Percentiles rank a stretch among this genome's conserved stretches.
Evolutionary conservation across 2,329 filamentous ascomycete genomes (phyloP).

Genomic region (Trichoderma arundinaceum): DNA sequence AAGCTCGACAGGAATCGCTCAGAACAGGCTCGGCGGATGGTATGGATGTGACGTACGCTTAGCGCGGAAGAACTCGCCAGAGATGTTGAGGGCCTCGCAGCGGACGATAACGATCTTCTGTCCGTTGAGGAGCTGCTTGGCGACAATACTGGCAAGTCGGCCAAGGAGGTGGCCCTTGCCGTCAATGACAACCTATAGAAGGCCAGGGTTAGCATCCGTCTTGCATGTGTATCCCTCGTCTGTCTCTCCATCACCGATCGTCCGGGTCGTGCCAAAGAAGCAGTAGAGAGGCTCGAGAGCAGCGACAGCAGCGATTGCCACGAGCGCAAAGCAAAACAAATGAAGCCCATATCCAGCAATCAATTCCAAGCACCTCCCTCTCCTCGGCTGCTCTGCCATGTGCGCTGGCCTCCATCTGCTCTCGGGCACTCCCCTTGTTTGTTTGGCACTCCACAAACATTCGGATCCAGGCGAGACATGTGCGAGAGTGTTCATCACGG

Average conservation of each 20-base stretch:
- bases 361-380: slow-evolving; percentile 14
- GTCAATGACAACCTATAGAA: slow-evolving; percentile 89
- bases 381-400: neutral
- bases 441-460: slow-evolving; percentile 22
- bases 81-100: slow-evolving; percentile 99
- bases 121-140: slow-evolving; percentile 98
- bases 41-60: slow-evolving; percentile 80
- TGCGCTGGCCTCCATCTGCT: slow-evolving; percentile 18
- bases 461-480: slow-evolving; percentile 29
- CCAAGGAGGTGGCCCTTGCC: slow-evolving; percentile 99
- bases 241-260: slow-evolving; percentile 8
- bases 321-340: slow-evolving; percentile 11
- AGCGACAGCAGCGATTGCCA: slow-evolving; percentile 16
- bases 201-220: slow-evolving; percentile 35
- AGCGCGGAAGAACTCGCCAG: slow-evolving; percentile 99
- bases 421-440: slow-evolving; percentile 14
- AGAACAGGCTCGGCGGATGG: slow-evolving; percentile 5
- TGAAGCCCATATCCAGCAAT: slow-evolving; percentile 1
- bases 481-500: slow-evolving; percentile 16
- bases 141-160: slow-evolving; percentile 96
- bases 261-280: slow-evolving; percentile 9
- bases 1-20: slow-evolving; percentile 10
- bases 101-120: slow-evolving; percentile 99
- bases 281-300: slow-evolving; percentile 17
- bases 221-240: slow-evolving; percentile 12